phyloP scores from a whole-genome alignment of 2,329 filamentous ascomycete species.

The Colletotrichum salicis region DNA sequence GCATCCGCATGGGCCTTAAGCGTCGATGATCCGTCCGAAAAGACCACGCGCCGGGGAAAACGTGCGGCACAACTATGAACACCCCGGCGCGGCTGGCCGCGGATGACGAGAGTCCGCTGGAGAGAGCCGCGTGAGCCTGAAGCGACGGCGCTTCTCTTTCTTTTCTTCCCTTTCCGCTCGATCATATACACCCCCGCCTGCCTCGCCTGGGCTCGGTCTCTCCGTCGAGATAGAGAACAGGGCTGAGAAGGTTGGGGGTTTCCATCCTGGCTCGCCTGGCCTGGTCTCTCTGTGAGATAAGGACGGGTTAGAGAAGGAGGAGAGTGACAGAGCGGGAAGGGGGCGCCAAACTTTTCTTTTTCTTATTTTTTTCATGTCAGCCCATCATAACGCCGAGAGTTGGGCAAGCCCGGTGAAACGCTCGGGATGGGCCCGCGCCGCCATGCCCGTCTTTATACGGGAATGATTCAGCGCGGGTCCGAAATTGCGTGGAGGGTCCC shows the following conservation, averaged over 20 bases:
- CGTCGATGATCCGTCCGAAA: constrained; percentile 40
- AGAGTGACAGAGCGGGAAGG: background rate
- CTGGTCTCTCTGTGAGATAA: constrained; percentile 26
- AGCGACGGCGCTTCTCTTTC: constrained; percentile 26
- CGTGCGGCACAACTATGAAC: background rate
- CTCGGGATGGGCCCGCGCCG: constrained; percentile 28
- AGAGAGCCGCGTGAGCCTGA: constrained; percentile 36
- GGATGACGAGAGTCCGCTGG: constrained; percentile 37
- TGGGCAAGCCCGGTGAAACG: constrained; percentile 44
- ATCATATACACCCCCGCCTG: constrained; percentile 2
- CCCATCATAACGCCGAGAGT: constrained; percentile 50
- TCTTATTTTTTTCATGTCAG: constrained; percentile 36
- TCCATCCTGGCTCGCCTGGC: constrained; percentile 18
- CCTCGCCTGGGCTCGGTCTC: constrained; percentile 28
- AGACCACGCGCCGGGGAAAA: constrained; percentile 20
- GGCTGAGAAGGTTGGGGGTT: constrained; percentile 24
- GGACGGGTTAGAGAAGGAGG: constrained; percentile 22
- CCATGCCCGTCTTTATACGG: background rate
- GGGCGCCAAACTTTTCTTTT: constrained; percentile 6
- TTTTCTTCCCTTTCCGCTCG: background rate
- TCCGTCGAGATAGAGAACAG: constrained; percentile 25
- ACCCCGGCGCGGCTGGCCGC: constrained; percentile 15
- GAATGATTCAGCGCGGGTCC: background rate
- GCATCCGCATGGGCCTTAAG: constrained; percentile 34
- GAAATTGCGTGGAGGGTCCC: constrained; percentile 37